Evolutionary conservation across 768 basidiomycete genomes (phyloP).

Genomic region (Pholiota molesta): DNA sequence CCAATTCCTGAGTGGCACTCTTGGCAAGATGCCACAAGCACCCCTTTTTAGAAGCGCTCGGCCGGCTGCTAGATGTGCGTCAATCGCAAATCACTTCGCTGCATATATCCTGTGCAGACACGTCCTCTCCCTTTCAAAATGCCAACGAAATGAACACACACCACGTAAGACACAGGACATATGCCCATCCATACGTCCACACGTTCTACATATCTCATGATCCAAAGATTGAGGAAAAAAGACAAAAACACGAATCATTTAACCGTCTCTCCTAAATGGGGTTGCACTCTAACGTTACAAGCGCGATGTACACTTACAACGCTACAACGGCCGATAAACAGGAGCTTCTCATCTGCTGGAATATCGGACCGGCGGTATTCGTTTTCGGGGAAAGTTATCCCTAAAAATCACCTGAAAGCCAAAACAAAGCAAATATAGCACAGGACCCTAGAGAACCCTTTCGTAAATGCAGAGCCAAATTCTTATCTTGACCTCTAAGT

Average conservation of each 20-base stretch:
- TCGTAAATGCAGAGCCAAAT: background rate
- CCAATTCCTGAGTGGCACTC: background rate
- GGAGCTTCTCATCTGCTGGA: background rate
- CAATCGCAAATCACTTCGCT: background rate
- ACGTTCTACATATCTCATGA: background rate
- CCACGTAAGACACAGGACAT: background rate
- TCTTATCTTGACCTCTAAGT: background rate
- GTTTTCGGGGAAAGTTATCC: background rate
- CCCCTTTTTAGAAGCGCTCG: background rate
- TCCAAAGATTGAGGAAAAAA: background rate
- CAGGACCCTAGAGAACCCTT: background rate
- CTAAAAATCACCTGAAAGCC: conserved; percentile 3
- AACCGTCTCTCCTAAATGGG: background rate
- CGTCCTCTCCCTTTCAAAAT: background rate
- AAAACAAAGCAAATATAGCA: background rate
- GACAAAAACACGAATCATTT: background rate
- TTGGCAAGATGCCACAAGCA: background rate
- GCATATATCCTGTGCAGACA: background rate
- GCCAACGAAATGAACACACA: background rate
- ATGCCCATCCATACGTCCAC: background rate
- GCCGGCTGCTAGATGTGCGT: background rate
- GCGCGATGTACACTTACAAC: background rate
- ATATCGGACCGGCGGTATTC: background rate
- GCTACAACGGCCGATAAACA: background rate
- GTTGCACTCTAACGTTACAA: background rate